These are phyloP conservation scores for Kwoniella mangroviensis DNA, from an alignment of 768 basidiomycete genomes.

Conservation along the genomic window DNA sequence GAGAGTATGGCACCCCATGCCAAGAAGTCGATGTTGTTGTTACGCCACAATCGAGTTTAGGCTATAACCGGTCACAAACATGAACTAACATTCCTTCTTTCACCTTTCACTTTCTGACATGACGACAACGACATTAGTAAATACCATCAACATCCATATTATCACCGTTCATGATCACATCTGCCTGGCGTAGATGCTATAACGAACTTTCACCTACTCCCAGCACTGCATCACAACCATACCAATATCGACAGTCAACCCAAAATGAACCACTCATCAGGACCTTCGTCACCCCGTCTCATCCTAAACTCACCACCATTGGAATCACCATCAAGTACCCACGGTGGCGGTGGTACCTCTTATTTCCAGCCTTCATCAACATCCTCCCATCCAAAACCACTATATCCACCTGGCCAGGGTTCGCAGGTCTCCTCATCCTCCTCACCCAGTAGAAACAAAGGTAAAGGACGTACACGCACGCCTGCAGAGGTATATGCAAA, in stretches of 20 bases:
- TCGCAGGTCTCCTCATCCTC: constrained; percentile 1
- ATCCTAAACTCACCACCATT: constrained; percentile 2
- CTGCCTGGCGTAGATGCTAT: background rate
- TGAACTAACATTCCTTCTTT: background rate
- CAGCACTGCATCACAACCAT: background rate
- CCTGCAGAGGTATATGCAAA: constrained; percentile 43
- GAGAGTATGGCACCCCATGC: background rate
- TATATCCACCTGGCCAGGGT: constrained; percentile 13
- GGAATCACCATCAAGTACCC: background rate
- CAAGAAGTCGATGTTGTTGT: background rate
- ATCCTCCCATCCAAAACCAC: constrained; percentile 8
- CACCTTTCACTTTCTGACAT: background rate
- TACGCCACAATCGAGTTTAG: background rate
- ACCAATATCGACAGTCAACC: background rate
- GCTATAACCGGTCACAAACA: constrained; percentile 7
- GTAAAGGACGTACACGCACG: constrained; percentile 17
- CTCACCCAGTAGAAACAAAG: constrained; percentile 7
- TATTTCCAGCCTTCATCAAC: background rate
- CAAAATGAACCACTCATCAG: background rate
- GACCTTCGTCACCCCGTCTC: constrained; percentile 7
- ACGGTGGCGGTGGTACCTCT: background rate
- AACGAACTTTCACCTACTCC: background rate
- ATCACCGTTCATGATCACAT: background rate
- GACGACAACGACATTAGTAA: background rate
- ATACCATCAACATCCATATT: background rate